These are phyloP conservation scores for Artemisia princeps DNA, from an alignment of 140 eudicot species.

Conservation along the genomic window DNA sequence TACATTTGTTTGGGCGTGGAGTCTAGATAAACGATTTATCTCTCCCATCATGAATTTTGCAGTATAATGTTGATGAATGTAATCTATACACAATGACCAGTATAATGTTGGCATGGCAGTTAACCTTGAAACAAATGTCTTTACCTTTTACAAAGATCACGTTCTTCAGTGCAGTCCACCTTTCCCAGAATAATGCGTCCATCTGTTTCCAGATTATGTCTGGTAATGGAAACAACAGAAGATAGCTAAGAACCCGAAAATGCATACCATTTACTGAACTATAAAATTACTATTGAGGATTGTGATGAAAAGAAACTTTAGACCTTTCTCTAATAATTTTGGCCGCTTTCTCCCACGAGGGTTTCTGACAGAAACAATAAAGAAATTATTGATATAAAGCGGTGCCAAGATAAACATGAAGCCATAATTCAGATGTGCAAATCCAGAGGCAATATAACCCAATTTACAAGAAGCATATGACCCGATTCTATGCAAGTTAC, in stretches of 20 bases:
- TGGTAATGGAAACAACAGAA: constrained; percentile 24
- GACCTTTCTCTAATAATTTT: constrained; percentile 64
- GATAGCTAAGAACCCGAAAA: constrained; percentile 10
- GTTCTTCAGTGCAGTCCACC: constrained; percentile 83
- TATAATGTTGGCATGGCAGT: no score
- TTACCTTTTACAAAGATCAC: constrained; percentile 70
- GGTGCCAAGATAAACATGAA: not conserved
- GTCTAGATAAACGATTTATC: no score
- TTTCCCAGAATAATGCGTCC: constrained; percentile 76
- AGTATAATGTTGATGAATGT: no score
- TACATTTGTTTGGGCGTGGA: no score
- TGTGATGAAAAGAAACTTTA: not conserved
- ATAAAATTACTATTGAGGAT: not conserved
- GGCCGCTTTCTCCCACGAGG: constrained; percentile 93
- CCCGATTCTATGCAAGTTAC: no score
- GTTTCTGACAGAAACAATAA: constrained; percentile 44
- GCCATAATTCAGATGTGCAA: not conserved
- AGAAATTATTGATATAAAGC: not conserved
- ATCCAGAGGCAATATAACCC: no score
- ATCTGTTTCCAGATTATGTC: constrained; percentile 64
- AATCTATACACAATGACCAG: no score
- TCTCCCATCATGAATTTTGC: no score
- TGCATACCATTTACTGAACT: constrained; percentile 7
- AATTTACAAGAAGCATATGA: no score
- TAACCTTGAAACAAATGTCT: not conserved